phyloP scores from a whole-genome alignment of 768 basidiomycete genomes.

The Agaricus sinodeliciosus region DNA sequence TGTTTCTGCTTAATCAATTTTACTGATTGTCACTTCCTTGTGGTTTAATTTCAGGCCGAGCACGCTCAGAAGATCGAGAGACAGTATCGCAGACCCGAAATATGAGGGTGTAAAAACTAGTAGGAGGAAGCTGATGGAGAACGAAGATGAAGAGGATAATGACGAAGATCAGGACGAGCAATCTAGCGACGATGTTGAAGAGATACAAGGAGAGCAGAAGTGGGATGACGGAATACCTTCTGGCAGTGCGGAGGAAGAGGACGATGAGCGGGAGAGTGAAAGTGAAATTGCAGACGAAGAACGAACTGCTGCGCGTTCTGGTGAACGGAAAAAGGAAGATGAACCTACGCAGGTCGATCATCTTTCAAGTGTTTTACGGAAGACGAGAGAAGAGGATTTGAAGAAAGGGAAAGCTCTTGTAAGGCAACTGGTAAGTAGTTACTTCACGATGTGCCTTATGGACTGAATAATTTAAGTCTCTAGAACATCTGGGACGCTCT shows the following conservation, averaged over 20 bases:
- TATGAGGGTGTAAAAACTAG: conserved; percentile 67
- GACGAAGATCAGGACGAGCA: conserved; percentile 30
- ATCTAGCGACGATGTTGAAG: conserved; percentile 6
- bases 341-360: conserved; percentile 27
- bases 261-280: conserved; percentile 13
- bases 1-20: neutral
- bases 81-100: conserved; percentile 67
- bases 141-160: conserved; percentile 14
- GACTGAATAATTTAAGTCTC: neutral
- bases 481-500: conserved; percentile 84
- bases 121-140: conserved; percentile 48
- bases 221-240: conserved; percentile 14
- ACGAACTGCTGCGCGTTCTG: neutral
- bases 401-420: conserved; percentile 81
- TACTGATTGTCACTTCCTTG: neutral
- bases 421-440: conserved; percentile 66
- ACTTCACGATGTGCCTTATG: neutral
- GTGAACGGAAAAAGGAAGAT: conserved; percentile 3
- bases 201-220: conserved; percentile 17
- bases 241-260: conserved; percentile 17
- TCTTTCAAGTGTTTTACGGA: conserved; percentile 45
- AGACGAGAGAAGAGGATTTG: conserved; percentile 60
- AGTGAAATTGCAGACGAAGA: conserved; percentile 9
- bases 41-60: conserved; percentile 46
- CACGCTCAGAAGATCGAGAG: conserved; percentile 55